These are phyloP conservation scores for Xylariaceae sp. DNA, from an alignment of 2,329 filamentous ascomycete species.

Conservation along the genomic window DNA sequence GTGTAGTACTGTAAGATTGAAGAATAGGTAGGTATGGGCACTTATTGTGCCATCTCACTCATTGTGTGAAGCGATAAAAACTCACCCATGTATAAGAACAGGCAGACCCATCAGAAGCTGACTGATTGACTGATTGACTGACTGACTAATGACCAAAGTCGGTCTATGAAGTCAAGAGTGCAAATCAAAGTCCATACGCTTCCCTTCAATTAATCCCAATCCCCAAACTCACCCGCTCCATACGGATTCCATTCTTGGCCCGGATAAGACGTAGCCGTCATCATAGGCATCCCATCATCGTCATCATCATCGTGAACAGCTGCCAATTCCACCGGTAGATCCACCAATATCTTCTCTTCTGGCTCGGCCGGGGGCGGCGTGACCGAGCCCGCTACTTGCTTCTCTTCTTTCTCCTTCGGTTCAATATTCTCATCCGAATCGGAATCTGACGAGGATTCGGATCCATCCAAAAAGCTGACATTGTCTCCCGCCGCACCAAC, in stretches of 20 bases:
- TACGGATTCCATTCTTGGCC: constrained; percentile 52
- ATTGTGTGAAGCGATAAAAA: no score
- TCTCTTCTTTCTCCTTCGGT: not conserved
- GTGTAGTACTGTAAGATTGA: no score
- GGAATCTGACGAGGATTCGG: constrained; percentile 11
- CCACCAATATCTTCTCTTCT: constrained; percentile 36
- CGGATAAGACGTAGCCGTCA: constrained; percentile 51
- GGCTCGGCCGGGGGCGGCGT: constrained; percentile 21
- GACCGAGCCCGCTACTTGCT: not conserved
- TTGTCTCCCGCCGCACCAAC: constrained; percentile 12
- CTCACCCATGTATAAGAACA: no score
- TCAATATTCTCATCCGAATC: not conserved
- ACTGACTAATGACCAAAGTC: no score
- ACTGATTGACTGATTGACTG: no score
- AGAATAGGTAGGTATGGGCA: no score
- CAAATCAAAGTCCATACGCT: not conserved
- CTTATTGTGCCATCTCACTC: no score
- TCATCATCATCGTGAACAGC: constrained; percentile 26
- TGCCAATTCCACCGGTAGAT: constrained; percentile 29
- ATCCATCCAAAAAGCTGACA: constrained; percentile 12
- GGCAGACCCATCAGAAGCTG: no score
- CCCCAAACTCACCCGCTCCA: constrained; percentile 32
- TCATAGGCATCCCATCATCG: constrained; percentile 41
- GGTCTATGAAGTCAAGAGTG: no score
- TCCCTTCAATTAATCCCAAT: constrained; percentile 24